A percentile compares a stretch with the other conserved stretches of the same genome.
Conservation (phyloP, 345 rosid species). For the Luvunga scandens region DNA sequence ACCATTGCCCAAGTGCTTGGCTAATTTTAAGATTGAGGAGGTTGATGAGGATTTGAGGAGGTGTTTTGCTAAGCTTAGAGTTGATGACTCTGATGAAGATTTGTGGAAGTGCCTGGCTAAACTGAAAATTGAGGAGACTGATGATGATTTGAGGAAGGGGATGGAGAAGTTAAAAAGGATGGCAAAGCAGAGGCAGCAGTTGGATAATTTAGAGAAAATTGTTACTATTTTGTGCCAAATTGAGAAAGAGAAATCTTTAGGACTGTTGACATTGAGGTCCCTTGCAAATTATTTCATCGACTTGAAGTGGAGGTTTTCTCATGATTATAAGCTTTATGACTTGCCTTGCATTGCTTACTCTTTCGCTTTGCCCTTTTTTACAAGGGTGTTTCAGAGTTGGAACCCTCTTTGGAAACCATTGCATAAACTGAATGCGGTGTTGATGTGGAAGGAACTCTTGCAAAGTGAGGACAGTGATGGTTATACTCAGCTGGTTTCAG, state of each 20-base stretch:
- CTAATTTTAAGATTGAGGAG: not conserved
- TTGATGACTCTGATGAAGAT: not conserved
- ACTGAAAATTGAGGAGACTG: slow-evolving; percentile 33
- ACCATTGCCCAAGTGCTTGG: not conserved
- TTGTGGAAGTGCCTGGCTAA: not conserved
- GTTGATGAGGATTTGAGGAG: not conserved
- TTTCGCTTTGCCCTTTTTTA: slow-evolving; percentile 71
- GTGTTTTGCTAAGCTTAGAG: not conserved
- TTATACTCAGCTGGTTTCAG: slow-evolving; percentile 69
- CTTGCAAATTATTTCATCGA: slow-evolving; percentile 54
- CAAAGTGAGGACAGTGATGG: slow-evolving; percentile 60
- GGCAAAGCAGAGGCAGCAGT: slow-evolving; percentile 52
- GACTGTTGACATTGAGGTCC: slow-evolving; percentile 59
- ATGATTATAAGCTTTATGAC: slow-evolving; percentile 77
- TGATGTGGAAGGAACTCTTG: not conserved
- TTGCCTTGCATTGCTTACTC: slow-evolving; percentile 75
- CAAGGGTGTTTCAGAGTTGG: slow-evolving; percentile 88
- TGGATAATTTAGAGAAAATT: slow-evolving; percentile 63
- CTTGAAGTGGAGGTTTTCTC: slow-evolving; percentile 48
- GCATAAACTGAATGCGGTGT: slow-evolving; percentile 18
- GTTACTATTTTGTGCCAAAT: slow-evolving; percentile 39
- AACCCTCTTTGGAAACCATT: slow-evolving; percentile 72
- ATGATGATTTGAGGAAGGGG: slow-evolving; percentile 75
- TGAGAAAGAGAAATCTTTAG: slow-evolving; percentile 53
- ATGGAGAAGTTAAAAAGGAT: slow-evolving; percentile 63